Percentiles rank a stretch among this genome's conserved stretches.
phyloP scores from a whole-genome alignment of 2,329 filamentous ascomycete genomes.

The Arthrinium phaeospermum region DNA sequence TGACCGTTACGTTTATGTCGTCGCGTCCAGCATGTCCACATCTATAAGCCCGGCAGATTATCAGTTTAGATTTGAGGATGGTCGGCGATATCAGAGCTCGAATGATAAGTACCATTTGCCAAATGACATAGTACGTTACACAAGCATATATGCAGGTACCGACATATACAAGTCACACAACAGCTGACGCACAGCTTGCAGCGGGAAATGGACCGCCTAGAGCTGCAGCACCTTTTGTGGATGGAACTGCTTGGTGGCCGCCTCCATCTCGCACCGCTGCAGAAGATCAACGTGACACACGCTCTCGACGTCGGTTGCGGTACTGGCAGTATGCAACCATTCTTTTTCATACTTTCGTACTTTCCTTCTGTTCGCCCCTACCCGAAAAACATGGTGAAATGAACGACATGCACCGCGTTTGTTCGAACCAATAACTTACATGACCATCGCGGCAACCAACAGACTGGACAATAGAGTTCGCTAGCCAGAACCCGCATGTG shows the following conservation, averaged over 20 bases:
- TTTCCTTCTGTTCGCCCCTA: neutral
- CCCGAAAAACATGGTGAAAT: neutral
- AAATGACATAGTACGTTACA: constrained; percentile 28
- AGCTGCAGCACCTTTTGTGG: constrained; percentile 31
- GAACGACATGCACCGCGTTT: neutral
- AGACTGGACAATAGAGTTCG: constrained; percentile 33
- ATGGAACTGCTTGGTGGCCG: constrained; percentile 28
- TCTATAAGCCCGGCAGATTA: constrained; percentile 26
- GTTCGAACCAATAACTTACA: neutral
- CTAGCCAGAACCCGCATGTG: constrained; percentile 28
- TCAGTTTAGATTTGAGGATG: constrained; percentile 28
- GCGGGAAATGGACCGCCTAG: constrained; percentile 31
- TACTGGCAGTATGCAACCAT: constrained; percentile 22
- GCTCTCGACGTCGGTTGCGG: constrained; percentile 25
- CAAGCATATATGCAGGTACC: constrained; percentile 1
- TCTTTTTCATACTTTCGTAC: neutral
- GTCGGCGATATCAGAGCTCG: constrained; percentile 28
- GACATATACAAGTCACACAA: neutral
- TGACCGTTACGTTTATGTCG: constrained; percentile 10
- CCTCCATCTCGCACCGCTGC: constrained; percentile 28
- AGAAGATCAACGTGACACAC: constrained; percentile 25
- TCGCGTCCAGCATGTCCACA: constrained; percentile 25
- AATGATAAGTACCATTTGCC: constrained; percentile 30
- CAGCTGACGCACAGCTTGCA: constrained; percentile 19
- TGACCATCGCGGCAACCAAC: neutral